Evolutionary conservation across 192 early-diverging fungal genomes (phyloP), one percentile per base, ranked within the genome.

Genomic region (Umbelopsis sp.): DNA sequence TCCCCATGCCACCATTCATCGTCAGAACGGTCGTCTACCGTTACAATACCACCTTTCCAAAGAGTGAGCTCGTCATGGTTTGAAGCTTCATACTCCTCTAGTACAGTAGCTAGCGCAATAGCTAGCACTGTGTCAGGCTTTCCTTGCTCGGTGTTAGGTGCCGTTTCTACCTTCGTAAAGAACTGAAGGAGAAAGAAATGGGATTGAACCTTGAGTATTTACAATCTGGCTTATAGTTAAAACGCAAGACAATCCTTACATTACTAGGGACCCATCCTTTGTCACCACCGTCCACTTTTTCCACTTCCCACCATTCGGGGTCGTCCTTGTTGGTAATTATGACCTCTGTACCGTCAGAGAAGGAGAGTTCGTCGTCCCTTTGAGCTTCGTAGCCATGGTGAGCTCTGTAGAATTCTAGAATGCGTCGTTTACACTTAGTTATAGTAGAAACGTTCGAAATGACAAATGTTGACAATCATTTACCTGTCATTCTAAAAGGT

Each of bases 1-100:
- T 84, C 86, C 49, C 91, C 91, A 81, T 84, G 91, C 90, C 90
- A 93, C 44, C 89, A 90, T 41, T 87, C 79, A 24, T 84, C 81
- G 12, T 74, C 77, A 36, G 83, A 76, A 43, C 87, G 86, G 47
- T 83, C 84, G 26, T 91, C 72, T 36, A 93, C 87, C 1, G 89
- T 90, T 49, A 93, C 84, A 20, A 91, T 82, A 45, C 87, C 87
- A 31, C 84, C 86, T 20, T 74, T 80, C 71, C 86, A 81, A 56
- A 93, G 75, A 59, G 90, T 87, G 34, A 93, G 79, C 77, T 93
- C 89, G 47, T 86, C 89, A 4, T 80, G 68, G 29, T 82, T 84
- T 62, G 74, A 65, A 31, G 90, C 87, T 38, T 89, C 85, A 70
- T 91, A 93, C 77, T 93, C 90, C 65, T 88, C 80, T 20, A 86